phyloP scores from a whole-genome alignment of 2,329 filamentous ascomycete genomes.

The Colletotrichum tamarilloi region DNA sequence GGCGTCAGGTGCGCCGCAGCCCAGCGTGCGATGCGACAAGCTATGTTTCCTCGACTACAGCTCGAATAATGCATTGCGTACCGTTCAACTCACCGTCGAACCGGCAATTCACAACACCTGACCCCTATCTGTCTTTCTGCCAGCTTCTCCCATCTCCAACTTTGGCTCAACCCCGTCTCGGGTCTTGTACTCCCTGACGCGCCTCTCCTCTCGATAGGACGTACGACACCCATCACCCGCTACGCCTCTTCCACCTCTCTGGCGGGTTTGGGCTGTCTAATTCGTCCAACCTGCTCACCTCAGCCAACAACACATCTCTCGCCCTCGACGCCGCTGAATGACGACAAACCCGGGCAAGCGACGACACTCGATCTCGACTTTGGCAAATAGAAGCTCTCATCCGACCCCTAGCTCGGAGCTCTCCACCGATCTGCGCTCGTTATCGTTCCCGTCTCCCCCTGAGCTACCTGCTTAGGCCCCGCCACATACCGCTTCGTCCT shows the following conservation, averaged over 20 bases:
- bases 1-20: constrained; percentile 14
- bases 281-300: background rate
- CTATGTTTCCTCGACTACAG: constrained; percentile 29
- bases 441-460: constrained; percentile 10
- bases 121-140: background rate
- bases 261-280: background rate
- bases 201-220: background rate
- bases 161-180: background rate
- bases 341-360: background rate
- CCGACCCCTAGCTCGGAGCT: constrained; percentile 1
- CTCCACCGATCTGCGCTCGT: constrained; percentile 19
- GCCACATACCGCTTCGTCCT: constrained; percentile 16
- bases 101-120: constrained; percentile 1
- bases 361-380: background rate
- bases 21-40: constrained; percentile 29
- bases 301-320: background rate
- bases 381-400: background rate
- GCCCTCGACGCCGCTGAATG: background rate
- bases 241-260: background rate
- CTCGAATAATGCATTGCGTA: constrained; percentile 28
- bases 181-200: background rate
- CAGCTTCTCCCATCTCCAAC: background rate
- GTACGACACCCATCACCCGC: background rate
- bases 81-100: background rate
- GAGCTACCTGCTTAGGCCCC: constrained; percentile 4